phyloP scores from a whole-genome alignment of 2,329 filamentous ascomycete species.

The Colletotrichum sp. region DNA sequence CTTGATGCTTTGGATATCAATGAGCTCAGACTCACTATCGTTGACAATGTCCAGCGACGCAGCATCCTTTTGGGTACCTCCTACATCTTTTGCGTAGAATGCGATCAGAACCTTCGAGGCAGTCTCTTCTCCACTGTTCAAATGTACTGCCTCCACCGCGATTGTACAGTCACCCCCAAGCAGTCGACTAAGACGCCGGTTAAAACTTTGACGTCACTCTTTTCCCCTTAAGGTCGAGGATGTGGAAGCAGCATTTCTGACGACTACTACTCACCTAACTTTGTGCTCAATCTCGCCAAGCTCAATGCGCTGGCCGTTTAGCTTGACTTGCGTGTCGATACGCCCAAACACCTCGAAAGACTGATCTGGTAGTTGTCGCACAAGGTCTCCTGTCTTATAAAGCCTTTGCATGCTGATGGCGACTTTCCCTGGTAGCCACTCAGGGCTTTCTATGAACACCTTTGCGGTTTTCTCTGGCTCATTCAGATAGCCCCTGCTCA shows the following conservation, averaged over 20 bases:
- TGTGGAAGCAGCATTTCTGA: neutral
- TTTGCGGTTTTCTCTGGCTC: slow-evolving; percentile 48
- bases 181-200: neutral
- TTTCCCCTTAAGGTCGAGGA: neutral
- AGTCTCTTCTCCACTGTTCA: neutral
- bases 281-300: slow-evolving; percentile 25
- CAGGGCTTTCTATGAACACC: slow-evolving; percentile 47
- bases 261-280: neutral
- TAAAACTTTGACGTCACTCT: rapidly evolving
- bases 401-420: slow-evolving; percentile 27
- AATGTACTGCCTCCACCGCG: neutral
- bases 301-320: slow-evolving; percentile 26
- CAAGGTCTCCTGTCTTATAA: slow-evolving; percentile 51
- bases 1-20: neutral
- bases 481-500: slow-evolving; percentile 55
- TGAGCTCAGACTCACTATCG: neutral
- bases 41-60: neutral
- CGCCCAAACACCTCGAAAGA: slow-evolving; percentile 18
- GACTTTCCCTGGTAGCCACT: slow-evolving; percentile 31
- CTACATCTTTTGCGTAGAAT: neutral
- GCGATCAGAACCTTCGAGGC: neutral
- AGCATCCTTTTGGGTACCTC: neutral
- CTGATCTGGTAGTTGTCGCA: slow-evolving; percentile 16
- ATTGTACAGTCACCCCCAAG: neutral
- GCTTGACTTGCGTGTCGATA: slow-evolving; percentile 26